Percentiles rank a stretch among this genome's conserved stretches.
Evolutionary conservation across 2,329 filamentous ascomycete species (phyloP).

Genomic region (Fusarium nanum): DNA sequence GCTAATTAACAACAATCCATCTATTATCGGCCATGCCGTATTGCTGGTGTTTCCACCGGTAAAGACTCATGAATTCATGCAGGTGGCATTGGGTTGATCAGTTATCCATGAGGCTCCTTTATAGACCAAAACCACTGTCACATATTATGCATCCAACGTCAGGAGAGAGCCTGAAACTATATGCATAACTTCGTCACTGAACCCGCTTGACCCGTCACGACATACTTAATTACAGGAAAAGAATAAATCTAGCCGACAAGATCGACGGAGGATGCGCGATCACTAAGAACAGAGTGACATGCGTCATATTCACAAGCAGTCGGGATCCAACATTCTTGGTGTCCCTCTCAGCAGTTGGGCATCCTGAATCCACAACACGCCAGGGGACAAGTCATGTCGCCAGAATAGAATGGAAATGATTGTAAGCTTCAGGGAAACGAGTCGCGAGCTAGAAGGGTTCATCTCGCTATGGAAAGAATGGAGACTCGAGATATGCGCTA

Average conservation of each 20-base stretch:
- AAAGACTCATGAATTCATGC: background rate
- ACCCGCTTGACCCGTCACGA: background rate
- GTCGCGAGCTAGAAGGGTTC: constrained; percentile 39
- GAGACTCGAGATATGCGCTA: constrained; percentile 36
- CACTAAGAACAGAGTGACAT: constrained; percentile 6
- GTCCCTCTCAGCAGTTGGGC: constrained; percentile 10
- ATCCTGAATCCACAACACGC: constrained; percentile 22
- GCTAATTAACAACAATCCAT: constrained; percentile 32
- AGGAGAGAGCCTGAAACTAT: background rate
- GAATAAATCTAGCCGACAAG: constrained; percentile 25
- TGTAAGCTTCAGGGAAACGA: constrained; percentile 16
- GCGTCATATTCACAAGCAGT: background rate
- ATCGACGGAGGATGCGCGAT: constrained; percentile 42
- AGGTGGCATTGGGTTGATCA: background rate
- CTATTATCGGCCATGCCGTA: constrained; percentile 19
- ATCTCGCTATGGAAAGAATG: constrained; percentile 40
- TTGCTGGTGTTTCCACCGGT: constrained; percentile 3
- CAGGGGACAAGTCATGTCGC: constrained; percentile 3
- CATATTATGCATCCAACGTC: background rate
- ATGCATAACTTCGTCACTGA: constrained; percentile 29
- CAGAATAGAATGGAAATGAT: constrained; percentile 25
- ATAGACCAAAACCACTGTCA: constrained; percentile 2
- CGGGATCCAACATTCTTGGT: background rate
- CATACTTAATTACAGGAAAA: background rate
- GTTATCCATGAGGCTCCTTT: background rate